phyloP scores from a whole-genome alignment of 2,329 filamentous ascomycete genomes.

The Botrytis hyacinthi region DNA sequence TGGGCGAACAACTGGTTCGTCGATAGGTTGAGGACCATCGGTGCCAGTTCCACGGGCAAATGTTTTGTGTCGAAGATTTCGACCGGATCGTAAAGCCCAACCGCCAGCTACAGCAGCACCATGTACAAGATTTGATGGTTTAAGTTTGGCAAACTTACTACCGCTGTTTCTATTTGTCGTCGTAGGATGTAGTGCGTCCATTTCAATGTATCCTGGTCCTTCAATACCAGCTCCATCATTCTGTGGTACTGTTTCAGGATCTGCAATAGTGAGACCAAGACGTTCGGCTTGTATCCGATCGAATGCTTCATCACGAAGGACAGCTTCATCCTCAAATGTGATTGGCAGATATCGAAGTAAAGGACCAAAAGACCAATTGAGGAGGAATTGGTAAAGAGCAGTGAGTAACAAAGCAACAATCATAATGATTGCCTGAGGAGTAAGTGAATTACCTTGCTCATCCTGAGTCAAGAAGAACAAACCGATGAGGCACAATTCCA shows the following conservation, averaged over 20 bases:
- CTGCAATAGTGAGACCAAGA: slow-evolving; percentile 59
- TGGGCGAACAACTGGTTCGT: slow-evolving; percentile 16
- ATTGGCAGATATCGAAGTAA: slow-evolving; percentile 88
- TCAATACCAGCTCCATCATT: slow-evolving; percentile 32
- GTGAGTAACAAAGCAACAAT: slow-evolving; percentile 72
- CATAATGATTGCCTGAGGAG: slow-evolving; percentile 81
- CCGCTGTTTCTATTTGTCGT: background rate
- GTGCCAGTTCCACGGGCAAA: slow-evolving; percentile 50
- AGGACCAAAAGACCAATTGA: slow-evolving; percentile 82
- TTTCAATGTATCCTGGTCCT: slow-evolving; percentile 40
- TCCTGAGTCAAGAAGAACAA: slow-evolving; percentile 79
- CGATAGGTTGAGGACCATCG: slow-evolving; percentile 39
- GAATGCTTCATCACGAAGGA: slow-evolving; percentile 86
- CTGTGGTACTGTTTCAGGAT: slow-evolving; percentile 39
- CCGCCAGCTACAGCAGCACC: slow-evolving; percentile 28
- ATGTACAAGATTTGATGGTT: slow-evolving; percentile 34
- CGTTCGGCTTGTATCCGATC: slow-evolving; percentile 72
- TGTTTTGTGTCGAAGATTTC: slow-evolving; percentile 40
- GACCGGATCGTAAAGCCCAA: slow-evolving; percentile 35
- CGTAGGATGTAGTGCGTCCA: slow-evolving; percentile 47
- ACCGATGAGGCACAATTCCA: slow-evolving; percentile 87
- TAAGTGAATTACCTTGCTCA: slow-evolving; percentile 51
- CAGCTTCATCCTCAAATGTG: slow-evolving; percentile 92
- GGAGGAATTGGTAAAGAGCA: slow-evolving; percentile 70
- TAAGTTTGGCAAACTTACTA: slow-evolving; percentile 32